phyloP scores from a whole-genome alignment of 345 rosid species.

The Salix udensis region DNA sequence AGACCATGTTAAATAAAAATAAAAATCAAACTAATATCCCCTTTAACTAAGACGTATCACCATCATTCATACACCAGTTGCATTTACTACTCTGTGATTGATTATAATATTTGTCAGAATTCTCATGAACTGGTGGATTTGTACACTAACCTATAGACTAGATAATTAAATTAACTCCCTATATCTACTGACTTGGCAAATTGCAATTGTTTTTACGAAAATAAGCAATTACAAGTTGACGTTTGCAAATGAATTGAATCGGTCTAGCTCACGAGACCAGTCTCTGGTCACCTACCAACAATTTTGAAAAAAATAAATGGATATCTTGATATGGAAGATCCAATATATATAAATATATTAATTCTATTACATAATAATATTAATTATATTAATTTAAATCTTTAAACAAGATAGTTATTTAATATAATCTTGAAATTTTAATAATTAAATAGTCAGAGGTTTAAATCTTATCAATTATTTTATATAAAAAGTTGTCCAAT shows the following conservation, averaged over 20 bases:
- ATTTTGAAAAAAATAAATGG: not conserved
- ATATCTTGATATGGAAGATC: not conserved
- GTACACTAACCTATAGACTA: not conserved
- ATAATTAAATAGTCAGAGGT: no score
- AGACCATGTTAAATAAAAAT: no score
- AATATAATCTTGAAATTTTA: no score
- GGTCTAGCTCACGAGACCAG: not conserved
- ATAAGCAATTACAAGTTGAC: not conserved
- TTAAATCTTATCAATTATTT: no score
- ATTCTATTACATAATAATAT: no score
- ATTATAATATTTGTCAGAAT: not conserved
- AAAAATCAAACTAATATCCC: no score
- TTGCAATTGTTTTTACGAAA: not conserved
- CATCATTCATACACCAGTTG: not conserved
- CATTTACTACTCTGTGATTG: not conserved
- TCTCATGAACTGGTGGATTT: not conserved
- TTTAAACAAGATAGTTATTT: no score
- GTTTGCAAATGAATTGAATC: no score
- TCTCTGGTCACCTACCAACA: constrained; percentile 3
- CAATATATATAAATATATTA: not conserved
- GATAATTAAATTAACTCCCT: not conserved
- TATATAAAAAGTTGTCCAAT: not conserved
- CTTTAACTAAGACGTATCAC: not conserved
- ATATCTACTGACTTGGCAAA: not conserved
- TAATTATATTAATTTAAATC: no score